These are phyloP conservation scores for Apiospora malaysiana DNA, from an alignment of 2,329 filamentous ascomycete genomes.

Conservation along the genomic window DNA sequence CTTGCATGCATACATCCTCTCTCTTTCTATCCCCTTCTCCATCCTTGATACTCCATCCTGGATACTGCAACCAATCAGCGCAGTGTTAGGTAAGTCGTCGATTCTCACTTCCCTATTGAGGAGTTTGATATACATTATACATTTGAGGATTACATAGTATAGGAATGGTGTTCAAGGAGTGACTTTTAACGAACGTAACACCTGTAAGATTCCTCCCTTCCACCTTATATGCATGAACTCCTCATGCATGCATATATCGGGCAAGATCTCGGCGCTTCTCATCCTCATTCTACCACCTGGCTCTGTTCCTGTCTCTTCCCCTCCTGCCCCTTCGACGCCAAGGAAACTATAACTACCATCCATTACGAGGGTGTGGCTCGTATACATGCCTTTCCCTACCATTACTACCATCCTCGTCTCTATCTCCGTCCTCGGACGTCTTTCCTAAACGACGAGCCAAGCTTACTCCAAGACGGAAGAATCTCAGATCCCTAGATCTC, in stretches of 20 bases:
- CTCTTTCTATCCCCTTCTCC: neutral
- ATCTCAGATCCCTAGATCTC: neutral
- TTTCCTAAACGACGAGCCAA: neutral
- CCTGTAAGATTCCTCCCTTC: neutral
- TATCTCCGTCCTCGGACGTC: neutral
- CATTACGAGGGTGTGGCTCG: constrained; percentile 6
- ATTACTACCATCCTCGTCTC: neutral
- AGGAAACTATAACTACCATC: neutral
- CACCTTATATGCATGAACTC: neutral
- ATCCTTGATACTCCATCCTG: neutral
- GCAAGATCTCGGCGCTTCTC: neutral
- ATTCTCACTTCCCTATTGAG: neutral
- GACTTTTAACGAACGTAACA: neutral
- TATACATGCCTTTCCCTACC: neutral
- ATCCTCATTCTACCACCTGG: neutral
- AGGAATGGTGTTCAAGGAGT: neutral
- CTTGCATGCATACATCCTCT: neutral
- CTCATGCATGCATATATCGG: neutral
- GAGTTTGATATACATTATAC: neutral
- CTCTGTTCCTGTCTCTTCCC: neutral
- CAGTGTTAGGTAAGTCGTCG: neutral
- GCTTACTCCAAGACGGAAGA: neutral
- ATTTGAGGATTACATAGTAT: neutral
- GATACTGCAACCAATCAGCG: neutral
- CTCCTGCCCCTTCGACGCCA: neutral